These are phyloP conservation scores for Nakazawaea sp. DNA, from an alignment of 805 yeast species.

Conservation along the genomic window DNA sequence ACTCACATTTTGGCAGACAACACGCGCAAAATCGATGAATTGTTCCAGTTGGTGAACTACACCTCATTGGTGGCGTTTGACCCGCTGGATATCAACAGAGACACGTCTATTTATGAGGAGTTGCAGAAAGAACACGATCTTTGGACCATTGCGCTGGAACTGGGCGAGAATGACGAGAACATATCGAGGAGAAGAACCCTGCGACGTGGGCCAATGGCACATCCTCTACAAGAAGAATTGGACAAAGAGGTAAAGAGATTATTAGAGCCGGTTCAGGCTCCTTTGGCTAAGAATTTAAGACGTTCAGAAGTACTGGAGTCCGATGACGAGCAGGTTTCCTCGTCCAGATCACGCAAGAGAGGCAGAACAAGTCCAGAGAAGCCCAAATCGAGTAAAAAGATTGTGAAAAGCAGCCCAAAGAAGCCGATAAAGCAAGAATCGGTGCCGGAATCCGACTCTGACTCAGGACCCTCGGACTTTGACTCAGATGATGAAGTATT, in stretches of 20 bases:
- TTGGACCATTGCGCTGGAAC: slow-evolving; percentile 25
- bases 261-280: neutral
- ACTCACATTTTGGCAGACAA: slow-evolving; percentile 38
- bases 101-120: slow-evolving; percentile 24
- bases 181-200: slow-evolving; percentile 21
- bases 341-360: neutral
- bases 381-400: neutral
- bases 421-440: neutral
- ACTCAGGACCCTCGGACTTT: neutral
- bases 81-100: slow-evolving; percentile 34
- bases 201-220: slow-evolving; percentile 13
- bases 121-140: slow-evolving; percentile 27
- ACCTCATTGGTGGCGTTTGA: slow-evolving; percentile 58
- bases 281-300: neutral
- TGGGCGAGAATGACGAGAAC: neutral
- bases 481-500: slow-evolving; percentile 3
- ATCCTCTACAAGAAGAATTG: slow-evolving; percentile 18
- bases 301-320: neutral
- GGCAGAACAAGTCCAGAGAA: neutral
- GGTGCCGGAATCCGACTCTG: neutral
- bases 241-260: slow-evolving; percentile 11
- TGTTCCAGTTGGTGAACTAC: slow-evolving; percentile 57
- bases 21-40: slow-evolving; percentile 47
- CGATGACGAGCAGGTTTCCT: neutral
- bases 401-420: neutral